Conservation (phyloP, 2,329 filamentous ascomycete genomes). For the Cladosporium oxysporum region DNA sequence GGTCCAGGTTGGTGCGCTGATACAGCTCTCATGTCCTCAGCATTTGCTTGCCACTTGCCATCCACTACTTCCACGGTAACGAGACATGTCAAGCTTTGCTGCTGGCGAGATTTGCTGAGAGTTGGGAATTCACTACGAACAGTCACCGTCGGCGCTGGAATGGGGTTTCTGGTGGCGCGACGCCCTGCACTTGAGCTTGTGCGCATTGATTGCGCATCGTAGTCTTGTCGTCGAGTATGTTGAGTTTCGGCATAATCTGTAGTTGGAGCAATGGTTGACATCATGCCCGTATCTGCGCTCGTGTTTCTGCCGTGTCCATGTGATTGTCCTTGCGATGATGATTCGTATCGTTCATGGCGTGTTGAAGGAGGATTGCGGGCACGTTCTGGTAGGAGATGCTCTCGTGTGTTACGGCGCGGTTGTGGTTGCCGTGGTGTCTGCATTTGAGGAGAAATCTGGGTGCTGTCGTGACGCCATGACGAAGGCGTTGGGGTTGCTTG, state of each 20-base stretch:
- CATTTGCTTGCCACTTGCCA: conserved; percentile 83
- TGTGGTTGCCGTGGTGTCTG: conserved; percentile 17
- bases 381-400: conserved; percentile 32
- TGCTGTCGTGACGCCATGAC: conserved; percentile 57
- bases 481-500: conserved; percentile 58
- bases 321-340: neutral
- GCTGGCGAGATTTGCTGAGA: conserved; percentile 84
- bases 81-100: conserved; percentile 91
- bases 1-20: conserved; percentile 36
- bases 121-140: conserved; percentile 97
- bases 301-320: conserved; percentile 70
- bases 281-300: conserved; percentile 64
- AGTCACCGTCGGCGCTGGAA: conserved; percentile 87
- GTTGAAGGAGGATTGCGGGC: conserved; percentile 19
- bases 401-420: conserved; percentile 24
- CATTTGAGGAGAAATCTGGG: neutral
- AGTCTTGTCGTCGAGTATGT: conserved; percentile 77
- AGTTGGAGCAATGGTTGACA: conserved; percentile 59
- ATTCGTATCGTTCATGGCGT: conserved; percentile 29
- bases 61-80: conserved; percentile 93
- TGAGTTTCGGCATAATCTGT: conserved; percentile 76
- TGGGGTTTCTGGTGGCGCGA: conserved; percentile 72
- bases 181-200: conserved; percentile 70
- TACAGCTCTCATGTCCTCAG: conserved; percentile 68
- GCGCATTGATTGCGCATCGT: conserved; percentile 96